phyloP scores from a whole-genome alignment of 176 grass and related monocot genomes.

The Aegilops longissima region DNA sequence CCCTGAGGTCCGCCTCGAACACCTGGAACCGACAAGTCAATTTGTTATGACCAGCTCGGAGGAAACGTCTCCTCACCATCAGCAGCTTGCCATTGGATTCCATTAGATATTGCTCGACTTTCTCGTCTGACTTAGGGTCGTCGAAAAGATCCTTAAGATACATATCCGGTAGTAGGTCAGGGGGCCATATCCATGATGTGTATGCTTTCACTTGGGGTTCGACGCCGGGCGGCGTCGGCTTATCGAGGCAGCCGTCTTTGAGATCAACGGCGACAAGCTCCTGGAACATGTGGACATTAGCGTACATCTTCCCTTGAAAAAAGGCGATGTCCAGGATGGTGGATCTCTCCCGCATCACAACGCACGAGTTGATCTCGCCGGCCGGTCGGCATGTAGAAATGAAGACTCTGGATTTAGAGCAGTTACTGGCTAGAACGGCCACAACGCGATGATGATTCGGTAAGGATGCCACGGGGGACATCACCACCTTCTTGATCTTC shows the following conservation, averaged over 20 bases:
- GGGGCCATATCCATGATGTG: neutral
- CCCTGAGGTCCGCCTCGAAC: neutral
- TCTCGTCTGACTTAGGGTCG: neutral
- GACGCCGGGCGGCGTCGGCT: neutral
- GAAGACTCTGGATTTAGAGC: neutral
- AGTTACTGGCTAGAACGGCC: neutral
- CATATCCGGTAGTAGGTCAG: neutral
- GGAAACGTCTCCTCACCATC: neutral
- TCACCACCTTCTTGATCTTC: neutral
- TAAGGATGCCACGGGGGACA: neutral
- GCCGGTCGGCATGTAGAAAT: neutral
- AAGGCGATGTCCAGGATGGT: neutral
- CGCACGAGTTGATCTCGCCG: neutral
- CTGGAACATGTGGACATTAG: neutral
- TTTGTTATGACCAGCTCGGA: too few species aligned
- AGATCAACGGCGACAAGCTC: neutral
- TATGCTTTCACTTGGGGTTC: neutral
- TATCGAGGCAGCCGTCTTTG: neutral
- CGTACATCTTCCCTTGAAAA: neutral
- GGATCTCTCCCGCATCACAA: neutral
- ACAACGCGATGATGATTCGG: neutral
- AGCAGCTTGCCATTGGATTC: slow-evolving; percentile 1
- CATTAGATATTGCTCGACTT: neutral
- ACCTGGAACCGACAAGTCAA: neutral
- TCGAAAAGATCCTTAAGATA: neutral